Evolutionary conservation across 2,329 filamentous ascomycete species (phyloP).

Genomic region (Ramularia collo-cygni): DNA sequence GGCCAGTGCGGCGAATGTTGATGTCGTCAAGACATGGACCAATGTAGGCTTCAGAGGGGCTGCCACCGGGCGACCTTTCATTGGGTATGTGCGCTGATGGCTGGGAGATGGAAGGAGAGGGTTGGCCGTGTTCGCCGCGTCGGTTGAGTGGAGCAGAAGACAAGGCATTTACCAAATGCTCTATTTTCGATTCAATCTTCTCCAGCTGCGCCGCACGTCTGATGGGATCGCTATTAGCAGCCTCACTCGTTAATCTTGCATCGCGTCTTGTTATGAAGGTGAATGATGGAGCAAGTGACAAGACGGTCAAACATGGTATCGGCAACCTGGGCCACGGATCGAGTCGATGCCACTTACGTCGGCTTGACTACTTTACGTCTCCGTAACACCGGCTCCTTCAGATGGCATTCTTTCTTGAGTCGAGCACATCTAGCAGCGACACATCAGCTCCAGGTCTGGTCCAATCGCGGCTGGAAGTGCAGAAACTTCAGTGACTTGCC

Average conservation of each 20-base stretch:
- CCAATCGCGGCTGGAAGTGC: not conserved
- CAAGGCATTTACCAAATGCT: conserved; percentile 28
- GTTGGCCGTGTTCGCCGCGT: conserved; percentile 1
- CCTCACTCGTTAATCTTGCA: not conserved
- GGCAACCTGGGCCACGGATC: not conserved
- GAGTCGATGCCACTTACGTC: conserved; percentile 19
- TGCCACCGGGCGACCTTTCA: no score
- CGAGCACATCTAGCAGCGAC: conserved; percentile 21
- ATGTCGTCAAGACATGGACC: no score
- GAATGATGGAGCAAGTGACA: not conserved
- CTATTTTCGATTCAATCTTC: conserved; percentile 29
- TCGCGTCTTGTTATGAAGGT: not conserved
- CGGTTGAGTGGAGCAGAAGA: conserved; percentile 10
- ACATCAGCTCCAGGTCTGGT: conserved; percentile 3
- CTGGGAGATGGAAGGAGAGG: not conserved
- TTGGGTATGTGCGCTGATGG: no score
- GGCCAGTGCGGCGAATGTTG: no score
- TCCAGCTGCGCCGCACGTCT: conserved; percentile 29
- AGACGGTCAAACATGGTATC: not conserved
- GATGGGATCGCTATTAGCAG: conserved; percentile 1
- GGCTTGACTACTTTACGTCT: conserved; percentile 23
- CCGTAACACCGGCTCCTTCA: conserved; percentile 23
- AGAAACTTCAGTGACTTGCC: conserved; percentile 11
- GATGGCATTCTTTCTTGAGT: conserved; percentile 27
- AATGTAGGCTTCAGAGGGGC: no score